Evolutionary conservation across 2,329 filamentous ascomycete species (phyloP).

Genomic region (Botrytis cinerea): DNA sequence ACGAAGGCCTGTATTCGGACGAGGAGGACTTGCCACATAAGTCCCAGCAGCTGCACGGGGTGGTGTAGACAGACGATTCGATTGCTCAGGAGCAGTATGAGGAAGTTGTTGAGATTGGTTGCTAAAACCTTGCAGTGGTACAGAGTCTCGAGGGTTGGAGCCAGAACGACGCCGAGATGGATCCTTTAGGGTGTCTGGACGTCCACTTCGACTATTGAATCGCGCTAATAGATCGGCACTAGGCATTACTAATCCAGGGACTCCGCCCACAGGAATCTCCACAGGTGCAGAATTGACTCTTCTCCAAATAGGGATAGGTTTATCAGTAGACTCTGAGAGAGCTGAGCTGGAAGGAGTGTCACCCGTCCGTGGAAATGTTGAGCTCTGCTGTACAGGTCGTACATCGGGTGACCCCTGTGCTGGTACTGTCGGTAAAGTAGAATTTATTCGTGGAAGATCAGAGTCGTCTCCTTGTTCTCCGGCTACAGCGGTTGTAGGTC

Average conservation of each 20-base stretch:
- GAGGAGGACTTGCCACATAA: constrained; percentile 25
- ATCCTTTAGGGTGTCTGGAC: constrained; percentile 36
- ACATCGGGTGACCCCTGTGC: background rate
- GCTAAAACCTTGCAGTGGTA: constrained; percentile 4
- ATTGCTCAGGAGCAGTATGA: constrained; percentile 15
- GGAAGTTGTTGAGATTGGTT: constrained; percentile 20
- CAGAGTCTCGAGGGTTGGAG: constrained; percentile 15
- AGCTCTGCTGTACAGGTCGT: constrained; percentile 14
- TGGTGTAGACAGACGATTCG: constrained; percentile 21
- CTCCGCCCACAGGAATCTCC: background rate
- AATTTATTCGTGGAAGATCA: background rate
- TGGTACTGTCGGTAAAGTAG: background rate
- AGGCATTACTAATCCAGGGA: constrained; percentile 29
- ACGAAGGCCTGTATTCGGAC: constrained; percentile 12
- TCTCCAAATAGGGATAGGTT: constrained; percentile 25
- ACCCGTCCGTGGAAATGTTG: constrained; percentile 19
- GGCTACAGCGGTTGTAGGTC: constrained; percentile 13
- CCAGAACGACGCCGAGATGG: constrained; percentile 36
- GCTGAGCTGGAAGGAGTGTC: background rate
- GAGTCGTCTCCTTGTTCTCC: background rate
- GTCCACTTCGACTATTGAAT: constrained; percentile 39
- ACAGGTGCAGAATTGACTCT: constrained; percentile 34
- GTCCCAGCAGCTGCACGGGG: constrained; percentile 28
- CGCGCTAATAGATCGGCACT: constrained; percentile 39
- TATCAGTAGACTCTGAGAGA: background rate